A percentile compares a stretch with the other conserved stretches of the same genome.
These are phyloP conservation scores for Craterostigma plantagineum DNA, from an alignment of 257 asterid species.

Conservation along the genomic window DNA sequence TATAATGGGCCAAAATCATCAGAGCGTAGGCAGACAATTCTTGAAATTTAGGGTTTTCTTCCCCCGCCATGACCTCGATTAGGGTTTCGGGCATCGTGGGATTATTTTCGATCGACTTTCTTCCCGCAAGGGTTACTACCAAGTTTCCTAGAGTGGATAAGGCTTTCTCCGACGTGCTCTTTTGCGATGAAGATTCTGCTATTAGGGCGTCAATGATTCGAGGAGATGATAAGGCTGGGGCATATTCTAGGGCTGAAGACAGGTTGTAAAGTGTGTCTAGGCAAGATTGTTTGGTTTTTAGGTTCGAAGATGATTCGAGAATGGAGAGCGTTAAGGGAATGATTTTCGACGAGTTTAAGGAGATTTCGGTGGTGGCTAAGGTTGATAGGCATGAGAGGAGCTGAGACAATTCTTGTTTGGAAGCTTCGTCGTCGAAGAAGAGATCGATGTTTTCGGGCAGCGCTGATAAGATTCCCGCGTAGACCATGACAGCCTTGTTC, in stretches of 20 bases:
- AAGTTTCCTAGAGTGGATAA: slow-evolving; percentile 47
- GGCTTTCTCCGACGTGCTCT: slow-evolving; percentile 52
- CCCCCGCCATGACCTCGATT: slow-evolving; percentile 69
- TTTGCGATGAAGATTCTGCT: slow-evolving; percentile 16
- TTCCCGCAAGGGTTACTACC: slow-evolving; percentile 43
- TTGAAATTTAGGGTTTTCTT: slow-evolving; percentile 55
- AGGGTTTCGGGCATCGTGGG: slow-evolving; percentile 39
- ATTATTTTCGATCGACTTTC: slow-evolving; percentile 40
- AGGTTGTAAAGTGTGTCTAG: slow-evolving; percentile 38
- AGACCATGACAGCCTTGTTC: slow-evolving; percentile 78
- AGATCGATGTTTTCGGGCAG: slow-evolving; percentile 23
- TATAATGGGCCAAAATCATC: slow-evolving; percentile 80
- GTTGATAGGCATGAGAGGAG: slow-evolving; percentile 49
- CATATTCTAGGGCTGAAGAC: slow-evolving; percentile 41
- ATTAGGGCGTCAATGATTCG: slow-evolving; percentile 23
- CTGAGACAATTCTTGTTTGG: slow-evolving; percentile 31
- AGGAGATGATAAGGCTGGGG: slow-evolving; percentile 15
- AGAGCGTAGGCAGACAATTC: slow-evolving; percentile 50
- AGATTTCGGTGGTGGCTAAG: slow-evolving; percentile 31
- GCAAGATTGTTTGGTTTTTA: slow-evolving; percentile 29
- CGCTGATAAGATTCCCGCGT: slow-evolving; percentile 56
- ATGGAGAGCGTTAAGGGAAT: slow-evolving; percentile 25
- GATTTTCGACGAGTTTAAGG: slow-evolving; percentile 27
- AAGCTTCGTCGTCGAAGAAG: slow-evolving; percentile 28
- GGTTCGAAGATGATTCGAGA: slow-evolving; percentile 29